Percentiles rank a stretch among this genome's conserved stretches.
Evolutionary conservation across 768 basidiomycete species (phyloP).

Genomic region (Suillus subluteus): DNA sequence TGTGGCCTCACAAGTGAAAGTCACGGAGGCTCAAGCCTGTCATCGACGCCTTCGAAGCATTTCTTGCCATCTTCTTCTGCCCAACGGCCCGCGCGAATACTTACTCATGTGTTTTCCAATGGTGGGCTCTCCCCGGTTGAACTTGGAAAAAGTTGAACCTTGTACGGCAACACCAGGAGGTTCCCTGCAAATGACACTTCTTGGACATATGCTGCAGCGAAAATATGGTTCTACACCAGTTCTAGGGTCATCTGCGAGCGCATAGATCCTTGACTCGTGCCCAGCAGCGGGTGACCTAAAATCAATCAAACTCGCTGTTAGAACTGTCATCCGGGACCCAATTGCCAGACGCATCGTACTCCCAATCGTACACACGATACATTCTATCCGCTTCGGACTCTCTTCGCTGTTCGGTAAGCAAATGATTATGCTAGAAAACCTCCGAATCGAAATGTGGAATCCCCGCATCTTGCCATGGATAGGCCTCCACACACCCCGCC

Average conservation of each 20-base stretch:
- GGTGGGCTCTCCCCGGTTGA: slow-evolving; percentile 18
- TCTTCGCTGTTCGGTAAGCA: slow-evolving; percentile 24
- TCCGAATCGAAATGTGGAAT: slow-evolving; percentile 19
- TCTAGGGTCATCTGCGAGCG: slow-evolving; percentile 15
- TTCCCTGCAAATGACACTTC: slow-evolving; percentile 22
- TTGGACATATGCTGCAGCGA: slow-evolving; percentile 22
- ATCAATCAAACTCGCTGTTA: slow-evolving; percentile 22
- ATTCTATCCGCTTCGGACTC: slow-evolving; percentile 16
- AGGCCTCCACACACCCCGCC: slow-evolving; percentile 31
- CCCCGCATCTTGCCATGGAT: slow-evolving; percentile 37
- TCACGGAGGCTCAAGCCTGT: slow-evolving; percentile 23
- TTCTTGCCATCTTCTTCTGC: slow-evolving; percentile 19
- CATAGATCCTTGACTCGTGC: slow-evolving; percentile 30
- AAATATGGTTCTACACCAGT: slow-evolving; percentile 20
- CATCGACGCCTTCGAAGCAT: slow-evolving; percentile 23
- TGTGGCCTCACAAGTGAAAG: slow-evolving; percentile 18
- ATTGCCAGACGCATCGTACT: slow-evolving; percentile 19
- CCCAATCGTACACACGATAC: slow-evolving; percentile 15
- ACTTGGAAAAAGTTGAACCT: neutral
- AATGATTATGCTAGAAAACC: slow-evolving; percentile 9
- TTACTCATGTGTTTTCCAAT: slow-evolving; percentile 35
- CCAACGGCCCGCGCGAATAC: slow-evolving; percentile 22
- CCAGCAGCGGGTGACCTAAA: slow-evolving; percentile 20
- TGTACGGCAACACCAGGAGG: slow-evolving; percentile 23
- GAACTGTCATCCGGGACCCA: slow-evolving; percentile 25